Evolutionary conservation across 129 eudicot genomes (phyloP).

Genomic region (Ambrosia artemisiifolia): DNA sequence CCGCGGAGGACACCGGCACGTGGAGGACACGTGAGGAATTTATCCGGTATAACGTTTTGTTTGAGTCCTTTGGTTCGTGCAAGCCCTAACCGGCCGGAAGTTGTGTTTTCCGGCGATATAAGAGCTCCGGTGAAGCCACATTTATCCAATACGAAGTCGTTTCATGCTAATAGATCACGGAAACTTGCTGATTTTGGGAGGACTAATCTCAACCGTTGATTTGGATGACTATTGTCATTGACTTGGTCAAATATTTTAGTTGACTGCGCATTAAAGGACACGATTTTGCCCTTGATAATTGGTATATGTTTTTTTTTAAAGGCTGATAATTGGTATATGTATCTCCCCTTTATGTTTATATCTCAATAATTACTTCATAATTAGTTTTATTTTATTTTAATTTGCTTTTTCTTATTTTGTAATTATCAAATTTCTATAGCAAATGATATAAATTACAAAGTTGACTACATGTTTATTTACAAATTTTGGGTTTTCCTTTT

Average conservation of each 20-base stretch:
- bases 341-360: constrained; percentile 2
- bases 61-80: constrained; percentile 72
- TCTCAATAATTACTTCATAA: neutral
- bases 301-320: too few relatives aligned
- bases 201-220: constrained; percentile 45
- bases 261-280: constrained; percentile 29
- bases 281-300: constrained; percentile 48
- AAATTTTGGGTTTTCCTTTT: too few relatives aligned
- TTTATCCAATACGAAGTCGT: constrained; percentile 41
- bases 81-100: constrained; percentile 62
- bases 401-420: neutral
- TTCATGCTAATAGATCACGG: constrained; percentile 63
- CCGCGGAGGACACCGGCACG: constrained; percentile 48
- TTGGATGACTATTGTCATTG: constrained; percentile 38
- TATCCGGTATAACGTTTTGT: constrained; percentile 48
- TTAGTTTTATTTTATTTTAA: neutral
- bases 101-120: constrained; percentile 40
- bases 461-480: neutral
- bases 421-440: constrained; percentile 15
- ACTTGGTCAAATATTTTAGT: neutral
- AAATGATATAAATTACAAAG: constrained; percentile 4
- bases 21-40: constrained; percentile 24
- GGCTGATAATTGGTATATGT: neutral
- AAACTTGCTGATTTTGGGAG: constrained; percentile 80
- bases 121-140: constrained; percentile 50